A percentile compares a stretch with the other conserved stretches of the same genome.
phyloP scores from a whole-genome alignment of 2,329 filamentous ascomycete genomes.

The Alternaria metachromatica region DNA sequence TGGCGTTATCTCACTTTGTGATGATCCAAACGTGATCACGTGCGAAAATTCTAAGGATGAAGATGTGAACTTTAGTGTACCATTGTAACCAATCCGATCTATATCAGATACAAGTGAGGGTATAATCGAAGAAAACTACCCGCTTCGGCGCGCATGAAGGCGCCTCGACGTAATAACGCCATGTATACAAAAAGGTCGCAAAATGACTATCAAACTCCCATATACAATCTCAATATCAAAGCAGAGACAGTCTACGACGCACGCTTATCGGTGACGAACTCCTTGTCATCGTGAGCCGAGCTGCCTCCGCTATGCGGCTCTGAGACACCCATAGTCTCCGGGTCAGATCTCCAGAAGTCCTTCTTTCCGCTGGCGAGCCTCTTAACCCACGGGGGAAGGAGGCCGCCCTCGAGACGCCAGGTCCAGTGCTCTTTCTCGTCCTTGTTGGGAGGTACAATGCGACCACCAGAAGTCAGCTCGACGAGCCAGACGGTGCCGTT shows the following conservation, averaged over 20 bases:
- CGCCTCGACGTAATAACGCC: background rate
- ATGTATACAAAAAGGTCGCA: background rate
- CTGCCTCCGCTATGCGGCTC: slow-evolving; percentile 36
- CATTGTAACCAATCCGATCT: background rate
- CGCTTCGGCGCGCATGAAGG: background rate
- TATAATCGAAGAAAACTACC: slow-evolving; percentile 10
- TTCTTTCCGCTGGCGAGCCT: slow-evolving; percentile 71
- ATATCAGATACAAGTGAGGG: slow-evolving; percentile 13
- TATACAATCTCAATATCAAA: background rate
- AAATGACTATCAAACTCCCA: background rate
- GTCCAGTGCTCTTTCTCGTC: slow-evolving; percentile 81
- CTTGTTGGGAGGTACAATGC: slow-evolving; percentile 77
- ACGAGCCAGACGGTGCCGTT: slow-evolving; percentile 75
- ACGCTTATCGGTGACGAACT: slow-evolving; percentile 33
- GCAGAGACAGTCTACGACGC: slow-evolving; percentile 20
- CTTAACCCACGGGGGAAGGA: slow-evolving; percentile 76
- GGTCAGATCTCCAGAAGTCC: slow-evolving; percentile 69
- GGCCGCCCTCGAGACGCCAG: slow-evolving; percentile 74
- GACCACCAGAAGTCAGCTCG: slow-evolving; percentile 69
- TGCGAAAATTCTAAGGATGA: accelerated
- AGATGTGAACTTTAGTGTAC: background rate
- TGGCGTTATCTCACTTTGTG: background rate
- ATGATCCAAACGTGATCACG: background rate
- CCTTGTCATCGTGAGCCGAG: slow-evolving; percentile 33
- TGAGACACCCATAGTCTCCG: slow-evolving; percentile 33